Base-by-base conservation (phyloP, 78 protist species). In the Dictyostelium brefeldianum region DNA sequence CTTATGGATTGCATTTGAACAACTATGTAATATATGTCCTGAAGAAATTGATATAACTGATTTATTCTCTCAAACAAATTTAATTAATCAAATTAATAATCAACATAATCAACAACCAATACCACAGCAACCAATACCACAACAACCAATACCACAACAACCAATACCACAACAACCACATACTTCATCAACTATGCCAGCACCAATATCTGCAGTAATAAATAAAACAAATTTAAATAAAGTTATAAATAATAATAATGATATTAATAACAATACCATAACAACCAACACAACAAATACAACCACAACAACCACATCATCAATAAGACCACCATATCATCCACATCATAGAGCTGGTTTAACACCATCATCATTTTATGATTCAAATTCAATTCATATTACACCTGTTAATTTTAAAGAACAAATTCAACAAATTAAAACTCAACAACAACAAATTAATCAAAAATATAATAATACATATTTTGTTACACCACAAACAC, bases 1-100 rank as follows among this genome's bases (percentile, higher is more conserved):
- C 67, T 48, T 89, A 4, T 89, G 94, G 94, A 25, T 80, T 18
- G 84, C 85, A 2, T 89, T 57, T 20, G 90, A 89, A 31, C 90
- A 80, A 74, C 59, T 89, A n/a, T 89, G 94, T 73, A 36, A 87
- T 27, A 65, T 87, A 29, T 80, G 70, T 29, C 80, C 31, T 4
- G 67, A 87, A 4, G 36, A 73, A n/a, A 43, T 73, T 20, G 27
- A 74, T 70, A n/a, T 56, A 3, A 6, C 43, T 0, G 36, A 70
- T 29, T 25, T 80, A 36, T 80, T 69, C n/a, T 73, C 48, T 54
- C 93, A 36, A 18, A 36, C n/a, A 12, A 48, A 50, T 53, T 65
- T 36, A 57, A 47, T 51, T 53, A 43, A 27, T 18, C 54, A n/a
- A 81, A 48, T 27, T 59, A 27, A n/a, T 8, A 20, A 36, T 36